Base-by-base conservation (phyloP, 495 filamentous ascomycete genomes). In the Aspergillus asperescens region DNA sequence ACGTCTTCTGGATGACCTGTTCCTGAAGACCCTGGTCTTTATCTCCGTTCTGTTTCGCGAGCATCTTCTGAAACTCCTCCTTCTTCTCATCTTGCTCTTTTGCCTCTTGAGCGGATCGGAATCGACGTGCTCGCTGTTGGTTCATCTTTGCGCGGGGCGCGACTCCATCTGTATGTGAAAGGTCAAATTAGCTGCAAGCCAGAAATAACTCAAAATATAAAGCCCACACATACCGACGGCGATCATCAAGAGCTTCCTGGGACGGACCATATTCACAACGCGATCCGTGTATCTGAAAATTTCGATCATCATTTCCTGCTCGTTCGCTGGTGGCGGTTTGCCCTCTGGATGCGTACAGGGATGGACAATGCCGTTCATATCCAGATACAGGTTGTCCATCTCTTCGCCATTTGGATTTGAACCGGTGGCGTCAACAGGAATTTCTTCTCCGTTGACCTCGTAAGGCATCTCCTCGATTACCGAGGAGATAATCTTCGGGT, bases 301-400 rank as follows among this genome's bases (percentile, higher is more conserved):
- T 62, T 91, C 94, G 55, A 95, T 50, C 93, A 99, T 99, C 94
- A 99, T 99, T 70, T 96, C 93, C 68, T 93, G 88, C 75, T 99
- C 93, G 35, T 89, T 90, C 61, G 85, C 86, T 23, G 93, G 93
- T 4, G 93, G 80, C 3, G 93, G 89, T 54, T 79, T 85, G 57
- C 96, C 92, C 69, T 99, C 93, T 2, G 93, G 93, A 71, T 99
- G 93, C 5, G 91, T 95, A 73, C 93, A 99, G 2, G 94, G 94
- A 80, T 99, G 93, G 38, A 99, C 93, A 58, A 99, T 99, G 66
- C 93, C 93, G 73, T 99, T 99, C 93, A 99, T 97, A 64, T 99
- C 93, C 46, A 99, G 81, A 63, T 97, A 99, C 3, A 99, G 77
- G 63, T 97, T 99, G 69, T 99, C 92, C 61, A 92, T 88, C 66